phyloP scores from a whole-genome alignment of 2,329 filamentous ascomycete genomes.

The Fusarium sp. region DNA sequence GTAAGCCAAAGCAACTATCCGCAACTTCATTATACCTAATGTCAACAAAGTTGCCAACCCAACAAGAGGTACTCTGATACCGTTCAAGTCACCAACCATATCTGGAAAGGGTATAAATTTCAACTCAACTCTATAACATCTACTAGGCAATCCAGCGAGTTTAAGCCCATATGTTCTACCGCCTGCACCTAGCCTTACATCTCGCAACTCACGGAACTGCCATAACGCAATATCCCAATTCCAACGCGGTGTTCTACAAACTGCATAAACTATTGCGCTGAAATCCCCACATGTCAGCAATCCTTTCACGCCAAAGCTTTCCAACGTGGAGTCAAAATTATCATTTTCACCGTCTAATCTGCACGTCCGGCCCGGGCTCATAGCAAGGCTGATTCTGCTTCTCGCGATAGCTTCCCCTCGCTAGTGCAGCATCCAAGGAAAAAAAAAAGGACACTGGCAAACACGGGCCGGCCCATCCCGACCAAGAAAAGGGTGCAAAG shows the following conservation, averaged over 20 bases:
- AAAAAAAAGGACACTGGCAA: slow-evolving; percentile 15
- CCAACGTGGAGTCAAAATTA: too few species aligned
- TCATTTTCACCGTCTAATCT: not conserved
- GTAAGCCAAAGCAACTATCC: not conserved
- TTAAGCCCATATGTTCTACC: not conserved
- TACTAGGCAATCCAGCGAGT: not conserved
- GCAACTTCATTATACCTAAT: not conserved
- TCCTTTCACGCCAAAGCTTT: not conserved
- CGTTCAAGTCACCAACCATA: not conserved
- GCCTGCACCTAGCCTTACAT: not conserved
- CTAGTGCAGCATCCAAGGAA: slow-evolving; percentile 8
- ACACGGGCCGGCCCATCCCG: slow-evolving; percentile 44
- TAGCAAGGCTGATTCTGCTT: slow-evolving; percentile 35
- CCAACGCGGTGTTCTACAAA: not conserved
- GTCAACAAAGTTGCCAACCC: not conserved
- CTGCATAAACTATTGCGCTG: not conserved
- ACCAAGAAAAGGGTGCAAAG: slow-evolving; percentile 16
- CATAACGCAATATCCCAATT: not conserved
- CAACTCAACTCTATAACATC: not conserved
- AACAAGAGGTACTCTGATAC: not conserved
- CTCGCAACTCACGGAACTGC: not conserved
- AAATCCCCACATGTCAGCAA: too few species aligned
- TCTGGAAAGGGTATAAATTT: too few species aligned
- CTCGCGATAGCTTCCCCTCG: slow-evolving; percentile 16
- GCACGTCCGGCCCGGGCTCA: slow-evolving; percentile 18